These are phyloP conservation scores for Corchorus capsularis DNA, from an alignment of 345 rosid species.

Conservation along the genomic window DNA sequence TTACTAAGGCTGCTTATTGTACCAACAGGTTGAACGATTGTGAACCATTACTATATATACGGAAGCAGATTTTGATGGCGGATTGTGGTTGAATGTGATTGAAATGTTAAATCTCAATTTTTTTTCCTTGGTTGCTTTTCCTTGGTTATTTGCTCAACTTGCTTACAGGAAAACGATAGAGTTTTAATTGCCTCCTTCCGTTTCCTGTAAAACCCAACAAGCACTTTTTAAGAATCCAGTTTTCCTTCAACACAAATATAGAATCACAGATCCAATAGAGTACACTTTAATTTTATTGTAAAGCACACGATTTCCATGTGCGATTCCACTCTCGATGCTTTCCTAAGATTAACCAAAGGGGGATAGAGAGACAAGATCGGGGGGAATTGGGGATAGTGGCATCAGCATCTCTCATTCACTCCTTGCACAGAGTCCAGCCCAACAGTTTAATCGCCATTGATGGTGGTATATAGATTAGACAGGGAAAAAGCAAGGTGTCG, in stretches of 20 bases:
- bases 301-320: not conserved
- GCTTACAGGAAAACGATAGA: no score
- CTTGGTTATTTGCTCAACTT: no score
- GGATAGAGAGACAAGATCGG: not conserved
- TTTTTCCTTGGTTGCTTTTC: not conserved
- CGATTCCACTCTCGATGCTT: not conserved
- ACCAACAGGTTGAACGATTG: slow-evolving; percentile 1
- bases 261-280: no score
- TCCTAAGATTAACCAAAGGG: not conserved
- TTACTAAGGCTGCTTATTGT: slow-evolving; percentile 15
- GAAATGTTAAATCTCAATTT: not conserved
- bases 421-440: not conserved
- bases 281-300: not conserved
- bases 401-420: not conserved
- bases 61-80: slow-evolving; percentile 17
- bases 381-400: not conserved
- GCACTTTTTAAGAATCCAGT: not conserved
- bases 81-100: slow-evolving; percentile 24
- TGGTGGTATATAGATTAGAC: slow-evolving; percentile 29
- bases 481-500: slow-evolving; percentile 24
- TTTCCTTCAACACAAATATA: not conserved
- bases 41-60: slow-evolving; percentile 4
- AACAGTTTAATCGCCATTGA: slow-evolving; percentile 22
- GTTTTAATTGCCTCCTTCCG: no score
- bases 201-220: not conserved